Evolutionary conservation across 2,329 filamentous ascomycete genomes (phyloP).

Genomic region (Rugonectria rugulosa): DNA sequence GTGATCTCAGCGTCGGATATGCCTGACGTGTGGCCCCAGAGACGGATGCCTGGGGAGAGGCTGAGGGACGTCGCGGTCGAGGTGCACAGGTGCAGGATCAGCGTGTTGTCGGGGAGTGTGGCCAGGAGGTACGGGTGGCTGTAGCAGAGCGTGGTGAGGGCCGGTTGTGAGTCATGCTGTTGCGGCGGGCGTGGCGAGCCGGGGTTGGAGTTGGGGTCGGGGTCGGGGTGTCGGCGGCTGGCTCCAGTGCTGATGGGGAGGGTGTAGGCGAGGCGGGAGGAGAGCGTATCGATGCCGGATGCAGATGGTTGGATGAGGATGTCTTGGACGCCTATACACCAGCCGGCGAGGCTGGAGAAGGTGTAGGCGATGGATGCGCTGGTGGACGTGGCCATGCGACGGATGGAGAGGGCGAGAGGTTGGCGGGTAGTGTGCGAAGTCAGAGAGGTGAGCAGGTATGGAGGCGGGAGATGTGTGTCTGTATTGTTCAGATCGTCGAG

Average conservation of each 20-base stretch:
- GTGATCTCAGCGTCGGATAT: conserved; percentile 88
- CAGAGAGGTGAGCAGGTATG: conserved; percentile 74
- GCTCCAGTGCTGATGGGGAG: conserved; percentile 41
- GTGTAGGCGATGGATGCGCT: conserved; percentile 90
- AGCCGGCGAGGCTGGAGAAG: conserved; percentile 78
- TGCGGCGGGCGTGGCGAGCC: conserved; percentile 11
- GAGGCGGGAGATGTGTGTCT: conserved; percentile 29
- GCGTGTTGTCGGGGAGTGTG: conserved; percentile 85
- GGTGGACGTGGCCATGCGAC: conserved; percentile 68
- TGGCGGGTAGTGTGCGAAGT: conserved; percentile 81
- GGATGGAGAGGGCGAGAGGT: conserved; percentile 83
- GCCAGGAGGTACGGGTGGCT: conserved; percentile 85
- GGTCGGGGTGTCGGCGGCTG: conserved; percentile 16
- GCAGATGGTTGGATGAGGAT: conserved; percentile 64
- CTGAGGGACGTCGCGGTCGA: conserved; percentile 72
- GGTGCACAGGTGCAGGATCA: conserved; percentile 82
- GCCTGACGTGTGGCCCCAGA: conserved; percentile 93
- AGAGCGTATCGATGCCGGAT: conserved; percentile 43
- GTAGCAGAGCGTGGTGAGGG: conserved; percentile 71
- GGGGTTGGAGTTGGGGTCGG: conserved; percentile 20
- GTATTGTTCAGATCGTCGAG: background rate
- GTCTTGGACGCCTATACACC: conserved; percentile 93
- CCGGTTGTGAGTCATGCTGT: conserved; percentile 43
- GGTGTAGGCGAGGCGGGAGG: conserved; percentile 48
- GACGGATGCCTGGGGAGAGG: conserved; percentile 75